These are phyloP conservation scores for Gossypium davidsonii DNA, from an alignment of 441 rosid species.

Conservation along the genomic window DNA sequence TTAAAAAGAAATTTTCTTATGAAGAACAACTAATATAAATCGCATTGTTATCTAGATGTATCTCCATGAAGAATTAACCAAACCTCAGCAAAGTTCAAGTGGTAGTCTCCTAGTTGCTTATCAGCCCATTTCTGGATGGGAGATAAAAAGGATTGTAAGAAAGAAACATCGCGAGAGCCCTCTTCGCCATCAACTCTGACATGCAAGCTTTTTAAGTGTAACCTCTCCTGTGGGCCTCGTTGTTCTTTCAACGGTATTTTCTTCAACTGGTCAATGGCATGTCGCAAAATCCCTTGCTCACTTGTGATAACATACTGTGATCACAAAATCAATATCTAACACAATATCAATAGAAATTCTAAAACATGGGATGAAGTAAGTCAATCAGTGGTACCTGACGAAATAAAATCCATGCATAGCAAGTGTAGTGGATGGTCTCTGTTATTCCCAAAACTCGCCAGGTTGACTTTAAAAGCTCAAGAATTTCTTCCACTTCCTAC, in stretches of 20 bases:
- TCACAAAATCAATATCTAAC: conserved; percentile 21
- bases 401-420: conserved; percentile 86
- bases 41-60: not conserved
- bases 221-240: conserved; percentile 94
- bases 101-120: conserved; percentile 86
- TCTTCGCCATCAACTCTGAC: conserved; percentile 68
- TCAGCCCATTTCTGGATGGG: conserved; percentile 94
- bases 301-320: conserved; percentile 79
- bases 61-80: conserved; percentile 20
- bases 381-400: conserved; percentile 67
- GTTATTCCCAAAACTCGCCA: conserved; percentile 97
- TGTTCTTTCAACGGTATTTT: conserved; percentile 87
- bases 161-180: conserved; percentile 42
- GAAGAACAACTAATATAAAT: not conserved
- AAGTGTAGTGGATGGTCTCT: conserved; percentile 91
- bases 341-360: conserved; percentile 7
- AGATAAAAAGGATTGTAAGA: conserved; percentile 78
- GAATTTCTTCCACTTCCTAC: conserved; percentile 97
- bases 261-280: conserved; percentile 83
- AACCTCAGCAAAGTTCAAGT: conserved; percentile 88
- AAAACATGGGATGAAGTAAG: conserved; percentile 9
- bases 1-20: not conserved
- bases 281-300: conserved; percentile 76
- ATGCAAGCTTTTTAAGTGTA: conserved; percentile 75
- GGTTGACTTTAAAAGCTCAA: conserved; percentile 90